Evolutionary conservation across 1,139 yeast species (phyloP).

Genomic region (Sugiyamaella novakii): DNA sequence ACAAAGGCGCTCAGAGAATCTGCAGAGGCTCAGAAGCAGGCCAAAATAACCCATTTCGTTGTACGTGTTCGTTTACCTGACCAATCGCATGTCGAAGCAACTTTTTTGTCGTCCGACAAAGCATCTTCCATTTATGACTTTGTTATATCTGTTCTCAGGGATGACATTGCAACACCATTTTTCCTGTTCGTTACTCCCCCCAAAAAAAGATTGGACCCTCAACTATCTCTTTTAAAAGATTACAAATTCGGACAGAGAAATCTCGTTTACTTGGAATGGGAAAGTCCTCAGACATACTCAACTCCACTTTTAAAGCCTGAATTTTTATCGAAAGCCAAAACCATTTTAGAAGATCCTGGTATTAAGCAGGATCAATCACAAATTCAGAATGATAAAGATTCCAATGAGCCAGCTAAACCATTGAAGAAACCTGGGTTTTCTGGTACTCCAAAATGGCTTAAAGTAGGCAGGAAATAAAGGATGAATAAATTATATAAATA

Average conservation of each 20-base stretch:
- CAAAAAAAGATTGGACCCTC: conserved; percentile 30
- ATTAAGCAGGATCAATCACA: conserved; percentile 30
- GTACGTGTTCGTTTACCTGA: conserved; percentile 42
- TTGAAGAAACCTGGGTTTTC: not conserved
- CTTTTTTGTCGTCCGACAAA: conserved; percentile 36
- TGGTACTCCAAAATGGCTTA: conserved; percentile 32
- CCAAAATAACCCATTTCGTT: conserved; percentile 27
- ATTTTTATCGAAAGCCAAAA: conserved; percentile 28
- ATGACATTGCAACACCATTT: conserved; percentile 30
- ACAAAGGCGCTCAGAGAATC: conserved; percentile 37
- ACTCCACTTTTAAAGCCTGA: conserved; percentile 25
- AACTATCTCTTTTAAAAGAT: conserved; percentile 30
- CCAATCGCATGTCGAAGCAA: conserved; percentile 39
- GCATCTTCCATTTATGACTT: conserved; percentile 35
- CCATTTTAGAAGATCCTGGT: conserved; percentile 34
- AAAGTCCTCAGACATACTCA: conserved; percentile 15
- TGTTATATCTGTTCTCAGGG: conserved; percentile 33
- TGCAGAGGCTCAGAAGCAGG: conserved; percentile 31
- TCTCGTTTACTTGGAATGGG: conserved; percentile 39
- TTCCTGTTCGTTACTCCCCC: conserved; percentile 39
- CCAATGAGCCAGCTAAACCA: conserved; percentile 1
- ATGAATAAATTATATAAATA: conserved; percentile 7
- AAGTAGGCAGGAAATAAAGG: conserved; percentile 27
- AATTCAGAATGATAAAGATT: too few species aligned
- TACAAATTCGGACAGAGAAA: conserved; percentile 37